Evolutionary conservation across 2,329 filamentous ascomycete genomes (phyloP).

Genomic region (Colletotrichum sp.): DNA sequence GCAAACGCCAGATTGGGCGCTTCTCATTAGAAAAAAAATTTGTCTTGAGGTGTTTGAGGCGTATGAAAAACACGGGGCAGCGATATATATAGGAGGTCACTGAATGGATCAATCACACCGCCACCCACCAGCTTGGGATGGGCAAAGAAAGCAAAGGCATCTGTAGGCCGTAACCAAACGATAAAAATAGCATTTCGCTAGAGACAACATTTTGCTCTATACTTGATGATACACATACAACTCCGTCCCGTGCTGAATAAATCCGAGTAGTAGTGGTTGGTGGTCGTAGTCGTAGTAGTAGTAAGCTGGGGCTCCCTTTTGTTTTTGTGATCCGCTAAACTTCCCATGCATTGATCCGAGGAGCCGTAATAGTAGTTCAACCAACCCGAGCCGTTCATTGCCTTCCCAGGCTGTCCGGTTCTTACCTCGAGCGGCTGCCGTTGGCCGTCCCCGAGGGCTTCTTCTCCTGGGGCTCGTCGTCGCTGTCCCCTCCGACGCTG

Average conservation of each 20-base stretch:
- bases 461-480: conserved; percentile 48
- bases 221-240: neutral
- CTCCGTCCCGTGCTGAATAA: conserved; percentile 6
- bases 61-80: neutral
- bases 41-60: neutral
- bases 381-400: neutral
- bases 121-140: neutral
- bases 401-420: neutral
- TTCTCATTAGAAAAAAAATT: neutral
- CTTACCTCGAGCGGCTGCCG: conserved; percentile 19
- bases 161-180: neutral
- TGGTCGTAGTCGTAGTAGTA: neutral
- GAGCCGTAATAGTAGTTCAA: neutral
- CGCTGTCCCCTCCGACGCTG: conserved; percentile 61
- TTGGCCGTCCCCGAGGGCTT: conserved; percentile 10
- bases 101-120: neutral
- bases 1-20: neutral
- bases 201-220: neutral
- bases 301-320: neutral
- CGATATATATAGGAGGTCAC: neutral
- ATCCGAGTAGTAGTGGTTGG: neutral
- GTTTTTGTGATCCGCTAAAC: neutral
- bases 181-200: neutral
- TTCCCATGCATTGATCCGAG: conserved; percentile 8
- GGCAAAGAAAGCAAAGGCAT: neutral